Evolutionary conservation across 2,329 filamentous ascomycete species (phyloP), one percentile per base, ranked within the genome.

Genomic region (Hymenoscyphus linearis): DNA sequence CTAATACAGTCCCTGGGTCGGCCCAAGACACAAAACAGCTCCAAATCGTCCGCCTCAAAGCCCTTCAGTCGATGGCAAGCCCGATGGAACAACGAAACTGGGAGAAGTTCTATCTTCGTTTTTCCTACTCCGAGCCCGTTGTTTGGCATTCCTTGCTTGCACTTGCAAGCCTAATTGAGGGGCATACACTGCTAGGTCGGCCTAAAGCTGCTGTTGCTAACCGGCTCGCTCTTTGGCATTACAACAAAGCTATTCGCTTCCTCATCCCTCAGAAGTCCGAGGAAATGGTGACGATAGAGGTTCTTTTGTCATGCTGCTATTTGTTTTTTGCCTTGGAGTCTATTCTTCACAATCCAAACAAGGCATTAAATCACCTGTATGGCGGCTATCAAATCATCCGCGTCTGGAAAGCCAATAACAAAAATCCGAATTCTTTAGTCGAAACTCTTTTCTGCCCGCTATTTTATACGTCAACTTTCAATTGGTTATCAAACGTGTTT

Each of bases 71-170:
- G 34, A 26, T 56, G 34, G 34, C 31, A n/a, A 26, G 25, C 34
- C 31, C 25, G 10, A 40, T 56, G 4, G 25, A 56, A 13, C 14
- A 26, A n/a, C 34, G 36, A n/a, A 18, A 25, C n/a, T 56, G 54
- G 54, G 25, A 36, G n/a, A 18, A 14, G 7, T 35, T 36, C 36
- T 37, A 37, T 22, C 34, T 44, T 7, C 18, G 12, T n/a, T 40
- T 44, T 26, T 56, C 54, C 14, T 26, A 37, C 25, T 37, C 54
- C 6, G 54, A 56, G 22, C 34, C 54, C 12, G 36, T n/a, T 13
- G 35, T 56, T 37, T 44, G 36, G 34, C 34, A 56, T 44, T 56
- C 54, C 25, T 26, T 56, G 25, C 34, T 56, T 26, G 35, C 54
- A 56, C 25, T 56, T 16, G 54, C 54, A 44, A 37, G 25, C 34